Evolutionary conservation across 441 rosid species (phyloP).

Genomic region (Brassica balearica): DNA sequence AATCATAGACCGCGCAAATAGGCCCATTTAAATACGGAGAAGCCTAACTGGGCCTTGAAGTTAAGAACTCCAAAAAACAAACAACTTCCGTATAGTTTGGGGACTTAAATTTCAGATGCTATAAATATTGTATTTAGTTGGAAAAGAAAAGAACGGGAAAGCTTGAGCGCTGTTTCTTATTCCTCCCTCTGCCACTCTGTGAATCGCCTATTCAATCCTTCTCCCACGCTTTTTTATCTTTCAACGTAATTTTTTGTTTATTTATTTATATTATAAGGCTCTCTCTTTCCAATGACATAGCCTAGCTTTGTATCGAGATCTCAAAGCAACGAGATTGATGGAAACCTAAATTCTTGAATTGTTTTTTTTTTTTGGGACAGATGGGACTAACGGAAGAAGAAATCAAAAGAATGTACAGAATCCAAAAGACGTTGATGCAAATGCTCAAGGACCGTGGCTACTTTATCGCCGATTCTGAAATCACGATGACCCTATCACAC

Average conservation of each 20-base stretch:
- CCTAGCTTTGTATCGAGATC: neutral
- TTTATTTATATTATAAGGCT: neutral
- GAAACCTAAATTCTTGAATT: neutral
- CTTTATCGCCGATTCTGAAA: slow-evolving; percentile 64
- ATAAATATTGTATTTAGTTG: neutral
- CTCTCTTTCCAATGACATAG: neutral
- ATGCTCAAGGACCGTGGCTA: slow-evolving; percentile 88
- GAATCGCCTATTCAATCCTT: neutral
- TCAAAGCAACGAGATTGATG: slow-evolving; percentile 6
- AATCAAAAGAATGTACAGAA: slow-evolving; percentile 62
- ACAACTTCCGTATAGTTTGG: neutral
- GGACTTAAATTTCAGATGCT: neutral
- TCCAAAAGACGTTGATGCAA: slow-evolving; percentile 76
- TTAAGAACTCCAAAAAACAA: neutral
- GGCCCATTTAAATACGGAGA: neutral
- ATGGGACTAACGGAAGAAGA: slow-evolving; percentile 77
- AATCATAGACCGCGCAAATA: neutral
- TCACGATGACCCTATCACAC: slow-evolving; percentile 58
- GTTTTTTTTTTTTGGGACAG: neutral
- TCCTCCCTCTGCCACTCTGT: neutral
- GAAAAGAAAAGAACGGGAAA: neutral
- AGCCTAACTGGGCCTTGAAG: neutral
- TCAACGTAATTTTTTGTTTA: neutral
- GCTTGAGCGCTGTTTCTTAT: slow-evolving; percentile 23
- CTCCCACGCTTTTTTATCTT: neutral